These are phyloP conservation scores for Panicum virgatum DNA, from an alignment of 202 grass and related monocot species.

Conservation along the genomic window DNA sequence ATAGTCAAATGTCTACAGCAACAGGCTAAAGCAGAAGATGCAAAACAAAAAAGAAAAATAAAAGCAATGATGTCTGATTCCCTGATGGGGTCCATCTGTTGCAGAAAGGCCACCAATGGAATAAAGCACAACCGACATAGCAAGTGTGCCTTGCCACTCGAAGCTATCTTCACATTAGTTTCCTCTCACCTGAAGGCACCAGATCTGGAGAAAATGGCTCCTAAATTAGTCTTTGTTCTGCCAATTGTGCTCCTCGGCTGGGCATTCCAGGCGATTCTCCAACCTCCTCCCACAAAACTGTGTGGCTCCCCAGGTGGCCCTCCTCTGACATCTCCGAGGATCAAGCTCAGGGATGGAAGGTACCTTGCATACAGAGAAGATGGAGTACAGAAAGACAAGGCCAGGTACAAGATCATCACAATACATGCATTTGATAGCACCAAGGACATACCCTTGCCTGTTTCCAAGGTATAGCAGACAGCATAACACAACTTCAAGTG, in stretches of 20 bases:
- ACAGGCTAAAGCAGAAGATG: neutral
- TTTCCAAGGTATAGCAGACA: conserved; percentile 50
- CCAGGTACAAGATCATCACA: conserved; percentile 61
- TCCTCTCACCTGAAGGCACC: conserved; percentile 13
- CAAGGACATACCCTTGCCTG: conserved; percentile 58
- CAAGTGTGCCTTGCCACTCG: conserved; percentile 22
- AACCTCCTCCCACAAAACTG: conserved; percentile 43
- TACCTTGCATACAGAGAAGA: conserved; percentile 63
- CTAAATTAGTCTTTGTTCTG: conserved; percentile 41
- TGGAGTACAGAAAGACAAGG: conserved; percentile 48
- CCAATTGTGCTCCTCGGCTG: conserved; percentile 36
- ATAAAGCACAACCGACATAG: conserved; percentile 12
- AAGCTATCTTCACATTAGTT: conserved; percentile 8
- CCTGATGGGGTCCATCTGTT: conserved; percentile 17
- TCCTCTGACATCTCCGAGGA: conserved; percentile 62
- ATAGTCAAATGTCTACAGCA: neutral
- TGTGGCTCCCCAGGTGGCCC: conserved; percentile 62
- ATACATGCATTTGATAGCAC: conserved; percentile 68
- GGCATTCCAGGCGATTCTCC: conserved; percentile 49
- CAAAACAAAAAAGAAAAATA: neutral
- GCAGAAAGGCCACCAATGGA: conserved; percentile 25
- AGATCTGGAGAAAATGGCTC: conserved; percentile 46
- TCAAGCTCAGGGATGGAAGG: conserved; percentile 58
- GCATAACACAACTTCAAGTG: neutral
- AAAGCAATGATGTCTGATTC: neutral